Base-by-base conservation (phyloP, 148 eudicot genomes). In the Spergularia marina region DNA sequence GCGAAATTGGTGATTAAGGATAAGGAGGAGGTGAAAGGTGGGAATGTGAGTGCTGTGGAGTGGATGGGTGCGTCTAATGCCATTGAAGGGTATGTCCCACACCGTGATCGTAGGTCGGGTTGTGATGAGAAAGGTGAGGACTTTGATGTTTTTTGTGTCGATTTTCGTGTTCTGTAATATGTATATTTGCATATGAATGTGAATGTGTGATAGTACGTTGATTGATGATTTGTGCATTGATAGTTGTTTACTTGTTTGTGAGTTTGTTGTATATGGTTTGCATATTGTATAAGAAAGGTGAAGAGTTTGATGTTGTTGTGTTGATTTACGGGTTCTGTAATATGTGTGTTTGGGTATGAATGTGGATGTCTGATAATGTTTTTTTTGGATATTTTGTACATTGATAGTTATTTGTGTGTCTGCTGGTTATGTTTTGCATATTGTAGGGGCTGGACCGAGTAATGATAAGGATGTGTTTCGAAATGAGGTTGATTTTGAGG, bases 21-120 rank as follows among this genome's bases (percentile, higher is more conserved):
- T 78, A 95, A 89, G 56, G 80, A 74, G 5, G 83, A 79, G 67
- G 53, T 65, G 8, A 79, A 77, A 76, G 83, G 63, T 23, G 94
- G 89, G 78, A 85, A 82, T 52, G 90, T 95, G 63, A 79, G 87
- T 60, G 47, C 87, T 85, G 91, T 84, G 71, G 92, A 89, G 77
- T 91, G 96, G 98, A 61, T 89, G 83, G 98, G 98, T 30, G 90
- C 91, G 34, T 83, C 94, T 18, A 88, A 89, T 85, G 94, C 97
- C 3, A 88, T 95, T 85, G 99, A 95, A 77, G 99, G 97, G 71
- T 95, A 90, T 85, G 90, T 92, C 53, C 97, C 99, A 14, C 85
- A 84, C 65, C 85, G 73, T 44, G 89, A 88, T 77, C 85, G 55
- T 63, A 82, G 82, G 75, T 76, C 80, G 21, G 62, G 15, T 34